phyloP scores from a whole-genome alignment of 441 rosid species.

The Syzygium malaccense region DNA sequence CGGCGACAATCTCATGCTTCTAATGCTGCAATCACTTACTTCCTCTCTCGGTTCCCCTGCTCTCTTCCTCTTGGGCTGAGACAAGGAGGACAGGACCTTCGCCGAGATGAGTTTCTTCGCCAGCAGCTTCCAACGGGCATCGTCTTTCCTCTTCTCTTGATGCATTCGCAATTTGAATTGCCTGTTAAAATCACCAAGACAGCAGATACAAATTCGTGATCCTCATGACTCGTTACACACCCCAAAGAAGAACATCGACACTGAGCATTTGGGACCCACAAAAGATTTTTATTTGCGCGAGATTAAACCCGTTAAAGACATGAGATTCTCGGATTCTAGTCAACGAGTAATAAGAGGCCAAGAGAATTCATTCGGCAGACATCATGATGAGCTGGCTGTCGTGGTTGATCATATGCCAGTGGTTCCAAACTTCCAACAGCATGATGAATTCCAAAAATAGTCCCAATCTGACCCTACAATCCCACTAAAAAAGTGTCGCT shows the following conservation, averaged over 20 bases:
- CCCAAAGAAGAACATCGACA: not conserved
- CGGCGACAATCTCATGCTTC: not conserved
- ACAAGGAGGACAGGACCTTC: conserved; percentile 6
- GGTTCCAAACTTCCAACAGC: not conserved
- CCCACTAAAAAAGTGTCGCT: not conserved
- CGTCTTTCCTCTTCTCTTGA: conserved; percentile 7
- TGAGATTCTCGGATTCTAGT: too few relatives aligned
- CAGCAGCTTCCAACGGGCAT: conserved; percentile 9
- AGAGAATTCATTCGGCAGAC: not conserved
- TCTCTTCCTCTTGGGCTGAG: conserved; percentile 8
- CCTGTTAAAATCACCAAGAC: not conserved
- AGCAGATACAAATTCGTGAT: not conserved
- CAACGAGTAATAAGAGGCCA: not conserved
- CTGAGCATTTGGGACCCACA: not conserved
- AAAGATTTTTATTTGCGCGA: not conserved
- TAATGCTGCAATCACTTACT: not conserved
- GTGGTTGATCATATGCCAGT: not conserved
- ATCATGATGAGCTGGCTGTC: not conserved
- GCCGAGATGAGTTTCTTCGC: conserved; percentile 10
- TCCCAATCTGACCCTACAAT: not conserved
- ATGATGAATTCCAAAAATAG: not conserved
- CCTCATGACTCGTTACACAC: not conserved
- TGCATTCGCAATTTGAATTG: conserved; percentile 8
- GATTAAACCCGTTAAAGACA: too few relatives aligned
- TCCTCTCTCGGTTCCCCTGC: not conserved